Conservation (phyloP, 305 asterid species). For the Solanum hybrid region DNA sequence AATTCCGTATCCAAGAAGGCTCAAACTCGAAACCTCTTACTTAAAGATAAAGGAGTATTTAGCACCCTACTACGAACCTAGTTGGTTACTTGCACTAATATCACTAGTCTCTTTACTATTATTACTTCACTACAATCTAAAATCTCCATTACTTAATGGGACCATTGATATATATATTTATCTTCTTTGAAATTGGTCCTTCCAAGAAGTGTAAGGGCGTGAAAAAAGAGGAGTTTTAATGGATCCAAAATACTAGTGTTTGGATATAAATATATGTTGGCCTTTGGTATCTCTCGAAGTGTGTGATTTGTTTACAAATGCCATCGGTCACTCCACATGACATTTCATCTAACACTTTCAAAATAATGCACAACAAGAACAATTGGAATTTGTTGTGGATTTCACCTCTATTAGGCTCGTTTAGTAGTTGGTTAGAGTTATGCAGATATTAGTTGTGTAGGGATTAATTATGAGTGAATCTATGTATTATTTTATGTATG, state of each 20-base stretch:
- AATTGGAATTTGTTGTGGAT: background rate
- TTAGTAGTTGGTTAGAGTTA: no score
- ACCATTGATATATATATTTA: background rate
- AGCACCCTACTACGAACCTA: background rate
- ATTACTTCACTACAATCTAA: background rate
- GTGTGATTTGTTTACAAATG: background rate
- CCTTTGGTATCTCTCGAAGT: background rate
- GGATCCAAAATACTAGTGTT: background rate
- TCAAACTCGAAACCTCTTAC: no score
- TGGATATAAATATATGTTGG: background rate
- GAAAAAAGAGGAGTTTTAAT: background rate
- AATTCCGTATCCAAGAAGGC: fast-evolving
- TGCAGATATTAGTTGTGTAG: no score
- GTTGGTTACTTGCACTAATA: background rate
- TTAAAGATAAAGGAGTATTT: no score
- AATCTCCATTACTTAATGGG: background rate
- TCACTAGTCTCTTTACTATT: background rate
- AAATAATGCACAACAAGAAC: background rate
- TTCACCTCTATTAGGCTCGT: background rate
- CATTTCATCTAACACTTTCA: background rate
- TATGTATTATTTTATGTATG: background rate
- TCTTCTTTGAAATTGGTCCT: background rate
- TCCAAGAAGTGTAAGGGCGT: conserved; percentile 2
- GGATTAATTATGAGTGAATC: no score
- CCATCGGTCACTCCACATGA: background rate